Base-by-base conservation (phyloP, 768 basidiomycete species). In the Boletus subparvulus region DNA sequence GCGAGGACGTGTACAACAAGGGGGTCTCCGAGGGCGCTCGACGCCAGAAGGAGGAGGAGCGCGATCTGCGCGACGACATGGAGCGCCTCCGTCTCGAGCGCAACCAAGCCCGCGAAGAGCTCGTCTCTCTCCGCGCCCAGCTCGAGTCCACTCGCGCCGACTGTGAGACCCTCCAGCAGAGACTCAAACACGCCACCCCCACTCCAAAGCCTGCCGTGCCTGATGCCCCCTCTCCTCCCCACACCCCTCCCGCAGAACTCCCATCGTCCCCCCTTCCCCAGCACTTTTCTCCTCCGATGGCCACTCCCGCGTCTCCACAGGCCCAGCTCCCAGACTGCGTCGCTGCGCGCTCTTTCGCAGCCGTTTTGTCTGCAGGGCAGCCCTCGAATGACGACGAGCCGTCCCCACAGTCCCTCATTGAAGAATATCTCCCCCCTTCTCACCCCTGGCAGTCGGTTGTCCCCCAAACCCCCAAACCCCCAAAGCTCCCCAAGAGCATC, bases 11-110 rank as follows among this genome's bases (percentile, higher is more conserved):
- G 55, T 75, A 70, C 62, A 72, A 61, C 64, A 78, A 76, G 59
- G 77, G 77, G 16, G 13, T 78, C 45, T 56, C 63, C 28, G 77
- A 78, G 54, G 77, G 77, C 50, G 61, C 72, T 9, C 74, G 77
- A 21, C 76, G 71, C 42, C 77, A 78, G 44, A 74, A 73, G 55
- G 70, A 71, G 46, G 74, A 78, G 43, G 71, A 75, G 39, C 66
- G 71, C 36, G 70, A 69, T 32, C 66, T 73, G 12, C 60, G 69
- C 33, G 71, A 77, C 49, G 67, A 67, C 16, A 42, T 63, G 12
- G 77, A 78, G 47, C 69, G 60, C 40, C 69, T 65, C 53, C 73
- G 68, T 44, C 56, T 64, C 47, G 75, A 77, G 67, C 71, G 74
- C 52, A 71, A 69, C 49, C 73, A 74, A 37, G 67, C 71, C 8